Percentiles rank a stretch among this genome's conserved stretches.
Conservation (phyloP, 768 basidiomycete genomes). For the Boletus speciosus region DNA sequence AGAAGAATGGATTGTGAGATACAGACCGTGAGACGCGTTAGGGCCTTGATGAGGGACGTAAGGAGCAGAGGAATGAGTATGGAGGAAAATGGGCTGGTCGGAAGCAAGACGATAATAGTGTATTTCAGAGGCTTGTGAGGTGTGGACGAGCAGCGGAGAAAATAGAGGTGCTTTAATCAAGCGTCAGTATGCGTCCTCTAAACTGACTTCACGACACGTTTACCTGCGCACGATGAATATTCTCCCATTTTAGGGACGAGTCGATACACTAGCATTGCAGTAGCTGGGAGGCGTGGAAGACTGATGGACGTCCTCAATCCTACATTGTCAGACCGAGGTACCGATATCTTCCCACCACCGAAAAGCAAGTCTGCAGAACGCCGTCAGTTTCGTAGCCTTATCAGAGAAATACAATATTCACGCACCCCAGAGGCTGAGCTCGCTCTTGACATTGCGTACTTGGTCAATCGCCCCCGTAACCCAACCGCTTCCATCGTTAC, state of each 20-base stretch:
- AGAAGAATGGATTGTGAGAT: constrained; percentile 58
- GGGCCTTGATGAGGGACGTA: constrained; percentile 40
- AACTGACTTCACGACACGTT: neutral
- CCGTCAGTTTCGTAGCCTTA: constrained; percentile 6
- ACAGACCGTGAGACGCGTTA: constrained; percentile 36
- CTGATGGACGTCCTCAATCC: constrained; percentile 42
- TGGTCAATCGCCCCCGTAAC: constrained; percentile 52
- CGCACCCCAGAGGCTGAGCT: constrained; percentile 44
- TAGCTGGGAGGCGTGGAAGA: constrained; percentile 56
- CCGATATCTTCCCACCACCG: constrained; percentile 31
- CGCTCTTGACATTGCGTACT: constrained; percentile 29
- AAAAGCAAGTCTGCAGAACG: constrained; percentile 39
- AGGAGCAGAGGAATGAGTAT: constrained; percentile 67
- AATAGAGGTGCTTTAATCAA: constrained; percentile 47
- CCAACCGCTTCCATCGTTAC: constrained; percentile 57
- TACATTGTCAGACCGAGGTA: constrained; percentile 26
- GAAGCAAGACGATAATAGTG: constrained; percentile 59
- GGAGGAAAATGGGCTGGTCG: constrained; percentile 40
- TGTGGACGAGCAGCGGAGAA: constrained; percentile 64
- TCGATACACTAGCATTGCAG: constrained; percentile 64
- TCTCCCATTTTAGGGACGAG: constrained; percentile 35
- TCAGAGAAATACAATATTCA: constrained; percentile 3
- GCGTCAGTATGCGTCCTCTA: constrained; percentile 4
- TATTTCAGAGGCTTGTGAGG: constrained; percentile 55
- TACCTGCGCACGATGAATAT: constrained; percentile 30